Conservation (phyloP, 1,139 yeast species). For the Candida pseudoviswanathii region DNA sequence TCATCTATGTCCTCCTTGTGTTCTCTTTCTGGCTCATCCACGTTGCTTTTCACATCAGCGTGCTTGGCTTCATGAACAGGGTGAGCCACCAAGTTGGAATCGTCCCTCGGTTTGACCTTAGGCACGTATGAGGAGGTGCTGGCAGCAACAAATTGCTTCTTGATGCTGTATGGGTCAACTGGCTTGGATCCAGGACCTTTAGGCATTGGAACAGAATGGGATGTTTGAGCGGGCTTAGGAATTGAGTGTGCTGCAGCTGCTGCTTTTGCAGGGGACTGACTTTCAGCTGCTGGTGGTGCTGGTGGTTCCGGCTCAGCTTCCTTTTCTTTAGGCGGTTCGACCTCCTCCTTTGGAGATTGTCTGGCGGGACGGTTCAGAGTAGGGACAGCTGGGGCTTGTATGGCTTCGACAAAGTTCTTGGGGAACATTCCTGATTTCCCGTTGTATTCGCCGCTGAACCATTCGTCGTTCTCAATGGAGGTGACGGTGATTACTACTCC, state of each 20-base stretch:
- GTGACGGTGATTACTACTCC: conserved; percentile 76
- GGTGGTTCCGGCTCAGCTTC: neutral
- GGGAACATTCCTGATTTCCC: conserved; percentile 83
- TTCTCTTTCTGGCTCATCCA: conserved; percentile 19
- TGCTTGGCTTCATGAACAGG: conserved; percentile 28
- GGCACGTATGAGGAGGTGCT: conserved; percentile 50
- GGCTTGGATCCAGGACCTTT: conserved; percentile 31
- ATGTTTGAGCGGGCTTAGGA: neutral
- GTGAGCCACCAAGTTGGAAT: conserved; percentile 35
- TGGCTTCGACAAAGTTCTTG: conserved; percentile 68
- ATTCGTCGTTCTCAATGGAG: conserved; percentile 66
- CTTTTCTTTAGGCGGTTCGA: neutral
- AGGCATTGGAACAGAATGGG: conserved; percentile 19
- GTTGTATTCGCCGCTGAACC: conserved; percentile 75
- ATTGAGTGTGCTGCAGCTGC: conserved; percentile 3
- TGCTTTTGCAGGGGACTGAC: conserved; percentile 12
- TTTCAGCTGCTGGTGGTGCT: conserved; percentile 7
- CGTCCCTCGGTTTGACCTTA: conserved; percentile 45
- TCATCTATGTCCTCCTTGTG: conserved; percentile 28
- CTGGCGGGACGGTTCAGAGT: conserved; percentile 15
- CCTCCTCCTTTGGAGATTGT: conserved; percentile 2
- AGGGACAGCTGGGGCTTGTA: conserved; percentile 19
- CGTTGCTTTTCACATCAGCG: conserved; percentile 24
- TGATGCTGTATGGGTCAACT: conserved; percentile 45
- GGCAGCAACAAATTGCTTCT: conserved; percentile 46